Base-by-base conservation (phyloP, 2,329 filamentous ascomycete genomes). In the Penicillium crustosum region DNA sequence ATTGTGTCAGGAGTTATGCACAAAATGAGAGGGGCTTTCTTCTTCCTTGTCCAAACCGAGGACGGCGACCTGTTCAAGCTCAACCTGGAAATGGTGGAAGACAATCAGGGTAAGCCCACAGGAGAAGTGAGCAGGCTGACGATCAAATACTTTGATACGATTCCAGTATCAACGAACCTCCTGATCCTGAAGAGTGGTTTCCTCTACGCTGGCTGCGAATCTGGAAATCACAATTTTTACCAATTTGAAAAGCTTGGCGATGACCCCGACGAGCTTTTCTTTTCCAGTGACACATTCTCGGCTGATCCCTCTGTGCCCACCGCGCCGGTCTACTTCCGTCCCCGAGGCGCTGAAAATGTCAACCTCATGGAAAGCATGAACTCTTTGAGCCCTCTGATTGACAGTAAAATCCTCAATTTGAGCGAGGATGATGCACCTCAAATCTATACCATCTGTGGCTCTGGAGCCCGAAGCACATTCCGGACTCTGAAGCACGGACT, bases 21-120 rank as follows among this genome's bases (percentile, higher is more conserved):
- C 78, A 96, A 95, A 74, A 88, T 97, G 73, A 93, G 94, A 68
- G 92, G 92, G 29, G 92, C 93, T 2, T 99, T 99, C 78, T 99
- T 99, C 80, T 96, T 97, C 73, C 84, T 99, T 3, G 79, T 99
- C 0, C 94, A 99, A 73, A 92, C 90, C 0, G 94, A 99, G 57
- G 95, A 99, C 73, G 94, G 94, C n/a, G 95, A 99, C 74, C 81
- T 99, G 7, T 97, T 99, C 83, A 97, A 97, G 74, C 84, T 97
- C 49, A 97, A 89, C 0, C 87, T 99, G 59, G 92, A 97, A 63
- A 93, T 97, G 87, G 83, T 87, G 10, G 89, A 93, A 66, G 90
- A 96, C 66, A 72, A 88, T 1, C 85, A 89, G 47, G 91, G 89
- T 13, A 87, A 91, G 59, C 81, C 88, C 0, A 93, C 90, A 0